A percentile compares a stretch with the other conserved stretches of the same genome.
phyloP scores from a whole-genome alignment of 768 basidiomycete species.

The Mycena rosella region DNA sequence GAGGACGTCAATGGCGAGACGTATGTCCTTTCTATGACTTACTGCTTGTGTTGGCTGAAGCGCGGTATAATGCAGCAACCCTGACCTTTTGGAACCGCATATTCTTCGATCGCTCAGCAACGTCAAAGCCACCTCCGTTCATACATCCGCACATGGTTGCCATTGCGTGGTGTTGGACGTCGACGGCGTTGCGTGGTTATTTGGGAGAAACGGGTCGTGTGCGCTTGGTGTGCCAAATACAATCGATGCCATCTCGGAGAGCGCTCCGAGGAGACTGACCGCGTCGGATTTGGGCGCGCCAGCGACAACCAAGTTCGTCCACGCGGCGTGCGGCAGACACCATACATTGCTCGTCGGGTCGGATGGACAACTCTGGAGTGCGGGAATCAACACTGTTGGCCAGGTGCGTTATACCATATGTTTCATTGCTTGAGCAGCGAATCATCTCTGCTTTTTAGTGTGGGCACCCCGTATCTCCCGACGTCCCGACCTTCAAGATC shows the following conservation, averaged over 20 bases:
- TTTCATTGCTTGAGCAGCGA: background rate
- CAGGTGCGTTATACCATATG: constrained; percentile 65
- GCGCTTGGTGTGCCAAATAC: constrained; percentile 70
- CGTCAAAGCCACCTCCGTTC: constrained; percentile 77
- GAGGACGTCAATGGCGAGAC: constrained; percentile 54
- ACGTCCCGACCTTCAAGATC: constrained; percentile 74
- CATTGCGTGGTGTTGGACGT: constrained; percentile 82
- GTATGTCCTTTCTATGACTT: constrained; percentile 46
- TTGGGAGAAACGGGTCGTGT: constrained; percentile 84
- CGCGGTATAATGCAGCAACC: constrained; percentile 57
- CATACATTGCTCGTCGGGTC: constrained; percentile 89
- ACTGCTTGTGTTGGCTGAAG: background rate
- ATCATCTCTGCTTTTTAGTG: constrained; percentile 59
- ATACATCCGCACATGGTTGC: constrained; percentile 82
- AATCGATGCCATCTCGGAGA: constrained; percentile 77
- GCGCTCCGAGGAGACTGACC: constrained; percentile 72
- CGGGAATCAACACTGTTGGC: constrained; percentile 84
- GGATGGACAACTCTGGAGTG: constrained; percentile 86
- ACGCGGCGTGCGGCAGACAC: constrained; percentile 86
- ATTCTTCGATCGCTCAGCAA: constrained; percentile 91
- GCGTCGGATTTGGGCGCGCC: constrained; percentile 73
- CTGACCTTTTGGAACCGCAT: constrained; percentile 90
- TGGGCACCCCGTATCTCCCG: constrained; percentile 74
- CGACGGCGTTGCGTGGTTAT: constrained; percentile 88
- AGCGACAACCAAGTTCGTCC: constrained; percentile 72